These are phyloP conservation scores for Metahyphopichia silvanorum DNA, from an alignment of 805 yeast genomes.

Conservation along the genomic window DNA sequence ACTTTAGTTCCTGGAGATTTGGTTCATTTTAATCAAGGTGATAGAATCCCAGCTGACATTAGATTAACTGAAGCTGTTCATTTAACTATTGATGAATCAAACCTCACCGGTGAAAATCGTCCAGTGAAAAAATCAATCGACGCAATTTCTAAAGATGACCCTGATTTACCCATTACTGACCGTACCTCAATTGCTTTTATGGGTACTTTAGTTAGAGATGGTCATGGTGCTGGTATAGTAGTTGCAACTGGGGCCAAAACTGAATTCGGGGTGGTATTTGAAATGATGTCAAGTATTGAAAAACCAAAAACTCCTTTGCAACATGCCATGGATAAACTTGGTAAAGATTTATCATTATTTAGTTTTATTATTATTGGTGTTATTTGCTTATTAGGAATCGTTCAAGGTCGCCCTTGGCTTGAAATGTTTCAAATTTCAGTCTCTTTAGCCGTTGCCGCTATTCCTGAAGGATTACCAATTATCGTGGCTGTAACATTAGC, in stretches of 20 bases:
- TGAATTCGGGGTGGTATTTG: constrained; percentile 92
- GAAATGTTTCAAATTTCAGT: constrained; percentile 98
- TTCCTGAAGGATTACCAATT: constrained; percentile 98
- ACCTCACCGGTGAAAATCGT: constrained; percentile 90
- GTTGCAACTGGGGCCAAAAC: constrained; percentile 87
- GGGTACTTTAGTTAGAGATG: constrained; percentile 97
- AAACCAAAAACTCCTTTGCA: constrained; percentile 98
- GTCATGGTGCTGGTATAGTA: constrained; percentile 91
- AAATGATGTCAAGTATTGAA: constrained; percentile 91
- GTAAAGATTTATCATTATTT: constrained; percentile 81
- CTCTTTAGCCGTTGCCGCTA: constrained; percentile 97
- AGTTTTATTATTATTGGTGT: constrained; percentile 86
- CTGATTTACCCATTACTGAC: constrained; percentile 56
- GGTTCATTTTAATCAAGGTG: constrained; percentile 88
- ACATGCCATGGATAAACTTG: constrained; percentile 90
- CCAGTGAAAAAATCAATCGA: constrained; percentile 72
- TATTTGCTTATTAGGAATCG: constrained; percentile 85
- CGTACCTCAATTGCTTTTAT: constrained; percentile 83
- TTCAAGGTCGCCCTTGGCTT: constrained; percentile 92
- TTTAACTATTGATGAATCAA: constrained; percentile 86
- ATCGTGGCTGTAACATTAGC: constrained; percentile 98
- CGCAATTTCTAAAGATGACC: constrained; percentile 29
- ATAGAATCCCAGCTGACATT: constrained; percentile 93
- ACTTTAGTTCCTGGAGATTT: constrained; percentile 94
- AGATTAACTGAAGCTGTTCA: constrained; percentile 77